Evolutionary conservation across 2,329 filamentous ascomycete genomes (phyloP).

Genomic region (Plectosphaerella cucumerina): DNA sequence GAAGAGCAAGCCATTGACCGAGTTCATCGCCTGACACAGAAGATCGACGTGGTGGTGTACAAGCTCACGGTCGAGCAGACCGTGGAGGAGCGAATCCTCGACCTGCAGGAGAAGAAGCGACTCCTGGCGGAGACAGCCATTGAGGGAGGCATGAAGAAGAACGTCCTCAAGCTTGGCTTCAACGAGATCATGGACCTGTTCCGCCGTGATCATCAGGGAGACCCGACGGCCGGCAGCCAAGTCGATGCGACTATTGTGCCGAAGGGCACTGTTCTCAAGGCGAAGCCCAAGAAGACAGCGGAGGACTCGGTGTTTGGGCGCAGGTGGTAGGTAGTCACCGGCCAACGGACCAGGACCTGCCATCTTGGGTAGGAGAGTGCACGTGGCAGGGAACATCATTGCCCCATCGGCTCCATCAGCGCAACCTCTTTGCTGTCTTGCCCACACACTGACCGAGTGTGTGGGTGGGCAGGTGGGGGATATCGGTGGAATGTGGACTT

Average conservation of each 20-base stretch:
- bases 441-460: too few relatives aligned
- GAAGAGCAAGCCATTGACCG: constrained; percentile 99
- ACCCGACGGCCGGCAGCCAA: neutral
- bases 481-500: too few relatives aligned
- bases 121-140: constrained; percentile 89
- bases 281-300: neutral
- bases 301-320: neutral
- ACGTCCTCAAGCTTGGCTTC: constrained; percentile 4
- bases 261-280: neutral
- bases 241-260: neutral
- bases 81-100: constrained; percentile 93
- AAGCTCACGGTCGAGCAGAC: constrained; percentile 83
- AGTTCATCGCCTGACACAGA: constrained; percentile 97
- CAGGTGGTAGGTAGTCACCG: neutral
- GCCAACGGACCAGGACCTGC: too few relatives aligned
- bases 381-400: too few relatives aligned
- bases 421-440: too few relatives aligned
- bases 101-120: constrained; percentile 89
- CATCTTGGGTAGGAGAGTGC: too few relatives aligned
- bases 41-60: constrained; percentile 90
- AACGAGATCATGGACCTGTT: constrained; percentile 52
- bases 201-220: constrained; percentile 14
- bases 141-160: constrained; percentile 64
- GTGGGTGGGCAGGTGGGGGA: too few relatives aligned
- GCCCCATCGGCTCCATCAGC: too few relatives aligned